Evolutionary conservation across 139 green algal genomes (phyloP), one percentile per base, ranked within the genome.

Genomic region (Chlamydomonas schloesseri): DNA sequence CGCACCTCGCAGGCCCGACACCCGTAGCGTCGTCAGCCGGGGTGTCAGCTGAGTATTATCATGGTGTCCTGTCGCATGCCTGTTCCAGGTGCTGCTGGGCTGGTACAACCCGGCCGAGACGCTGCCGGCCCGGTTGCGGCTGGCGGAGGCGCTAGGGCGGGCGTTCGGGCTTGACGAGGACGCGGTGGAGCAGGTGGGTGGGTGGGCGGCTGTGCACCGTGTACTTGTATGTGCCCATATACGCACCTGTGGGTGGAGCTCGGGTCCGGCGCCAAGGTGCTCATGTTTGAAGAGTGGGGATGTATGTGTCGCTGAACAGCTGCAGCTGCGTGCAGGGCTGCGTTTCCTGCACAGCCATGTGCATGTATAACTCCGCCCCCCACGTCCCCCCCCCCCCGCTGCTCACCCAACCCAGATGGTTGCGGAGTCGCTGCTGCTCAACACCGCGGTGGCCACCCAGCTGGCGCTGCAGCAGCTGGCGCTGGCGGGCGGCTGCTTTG

Each of bases 101-200:
- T 84, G 78, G 78, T 74, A 74, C 65, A 74, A 74, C 46, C 78
- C 78, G 15, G 42, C 29, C 0, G 37, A 55, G 28, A 84, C 64
- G 31, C 50, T 88, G 34, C 33, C 47, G 1, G 62, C 65, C 14
- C 73, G 83, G 46, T 33, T 88, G 62, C 1, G 0, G 46, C 21
- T 65, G 36, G 74, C 33, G 29, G 73, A 88, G 36, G 83, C 73
- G 47, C 36, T 88, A 50, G 73, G 58, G 14, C 47, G 62, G 33
- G 77, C 73, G 23, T 88, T 88, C 31, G 83, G 83, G 55, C 26
- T 88, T 73, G 37, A 75, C 62, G 60, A 77, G 42, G 71, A 78
- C 46, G 34, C 58, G 31, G 34, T 83, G 46, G 83, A 88, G 73
- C 73, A 88, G 71, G 79, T 85, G n/a, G 1, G 77, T 13, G 64